Evolutionary conservation across 2,329 filamentous ascomycete species (phyloP).

Genomic region (Taxawa tesnikishii): DNA sequence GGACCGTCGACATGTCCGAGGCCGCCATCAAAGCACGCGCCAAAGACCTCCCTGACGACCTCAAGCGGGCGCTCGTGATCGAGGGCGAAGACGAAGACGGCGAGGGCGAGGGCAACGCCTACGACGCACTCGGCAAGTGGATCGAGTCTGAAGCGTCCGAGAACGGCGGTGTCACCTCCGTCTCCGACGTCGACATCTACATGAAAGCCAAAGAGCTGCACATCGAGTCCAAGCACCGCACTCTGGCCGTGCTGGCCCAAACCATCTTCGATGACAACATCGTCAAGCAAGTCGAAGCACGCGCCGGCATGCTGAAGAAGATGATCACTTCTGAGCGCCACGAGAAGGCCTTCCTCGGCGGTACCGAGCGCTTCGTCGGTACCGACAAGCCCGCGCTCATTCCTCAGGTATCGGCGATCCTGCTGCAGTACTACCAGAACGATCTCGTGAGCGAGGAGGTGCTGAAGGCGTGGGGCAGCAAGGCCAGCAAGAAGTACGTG

Average conservation of each 20-base stretch:
- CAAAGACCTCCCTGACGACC: conserved; percentile 82
- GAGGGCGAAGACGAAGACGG: conserved; percentile 73
- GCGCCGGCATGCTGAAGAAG: conserved; percentile 80
- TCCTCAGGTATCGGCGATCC: conserved; percentile 67
- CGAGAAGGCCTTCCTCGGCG: conserved; percentile 89
- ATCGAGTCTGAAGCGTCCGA: conserved; percentile 64
- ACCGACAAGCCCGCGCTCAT: conserved; percentile 72
- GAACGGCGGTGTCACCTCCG: conserved; percentile 58
- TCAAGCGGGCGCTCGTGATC: conserved; percentile 68
- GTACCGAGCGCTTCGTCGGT: conserved; percentile 83
- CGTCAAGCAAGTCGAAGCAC: conserved; percentile 71
- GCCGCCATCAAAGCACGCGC: conserved; percentile 91
- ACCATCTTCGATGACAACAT: conserved; percentile 90
- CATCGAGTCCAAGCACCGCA: conserved; percentile 90
- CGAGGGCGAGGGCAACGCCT: conserved; percentile 64
- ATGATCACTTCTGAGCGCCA: conserved; percentile 79
- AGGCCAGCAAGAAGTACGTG: conserved; percentile 97
- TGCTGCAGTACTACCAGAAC: conserved; percentile 81
- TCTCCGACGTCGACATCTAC: conserved; percentile 86
- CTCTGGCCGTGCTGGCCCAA: conserved; percentile 80
- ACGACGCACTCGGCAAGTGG: conserved; percentile 90
- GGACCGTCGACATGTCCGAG: conserved; percentile 94
- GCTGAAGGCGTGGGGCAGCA: conserved; percentile 80
- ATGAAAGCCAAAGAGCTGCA: conserved; percentile 94
- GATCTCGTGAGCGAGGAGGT: conserved; percentile 83